phyloP scores from a whole-genome alignment of 805 yeast species.

The Tetrapisispora phaffii region DNA sequence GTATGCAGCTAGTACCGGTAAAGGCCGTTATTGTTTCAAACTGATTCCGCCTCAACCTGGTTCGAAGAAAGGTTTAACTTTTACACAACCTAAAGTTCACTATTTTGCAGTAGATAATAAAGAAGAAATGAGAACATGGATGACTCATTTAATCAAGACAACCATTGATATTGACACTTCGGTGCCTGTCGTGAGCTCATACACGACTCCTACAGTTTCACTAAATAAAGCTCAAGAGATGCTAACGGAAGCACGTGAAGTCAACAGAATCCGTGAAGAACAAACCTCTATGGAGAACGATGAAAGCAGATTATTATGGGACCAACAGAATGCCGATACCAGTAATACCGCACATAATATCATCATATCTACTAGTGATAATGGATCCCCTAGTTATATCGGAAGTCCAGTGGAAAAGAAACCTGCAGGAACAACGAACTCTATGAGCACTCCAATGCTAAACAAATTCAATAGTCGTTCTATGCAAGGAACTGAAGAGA shows the following conservation, averaged over 20 bases:
- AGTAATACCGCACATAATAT: background rate
- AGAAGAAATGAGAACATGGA: constrained; percentile 90
- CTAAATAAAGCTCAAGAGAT: constrained; percentile 78
- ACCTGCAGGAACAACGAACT: background rate
- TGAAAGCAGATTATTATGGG: constrained; percentile 25
- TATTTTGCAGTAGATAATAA: constrained; percentile 88
- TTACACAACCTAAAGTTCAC: constrained; percentile 92
- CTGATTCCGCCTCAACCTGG: constrained; percentile 97
- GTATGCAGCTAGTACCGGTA: constrained; percentile 86
- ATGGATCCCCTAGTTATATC: background rate
- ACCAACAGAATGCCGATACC: constrained; percentile 15
- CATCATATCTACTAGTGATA: constrained; percentile 5
- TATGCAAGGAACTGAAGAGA: background rate
- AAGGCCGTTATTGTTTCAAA: constrained; percentile 85
- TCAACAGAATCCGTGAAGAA: constrained; percentile 46
- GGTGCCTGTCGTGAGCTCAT: constrained; percentile 86
- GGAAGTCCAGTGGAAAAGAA: background rate
- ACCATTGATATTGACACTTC: constrained; percentile 91
- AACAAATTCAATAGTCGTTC: constrained; percentile 1
- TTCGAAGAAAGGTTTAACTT: constrained; percentile 84
- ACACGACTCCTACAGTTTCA: constrained; percentile 88
- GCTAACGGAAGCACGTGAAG: constrained; percentile 71
- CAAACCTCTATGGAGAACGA: constrained; percentile 21
- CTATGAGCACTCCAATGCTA: background rate
- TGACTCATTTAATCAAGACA: constrained; percentile 88